A percentile compares a stretch with the other conserved stretches of the same genome.
These are phyloP conservation scores for Dinochytrium kinnereticum DNA, from an alignment of 371 early-diverging fungal genomes.

Conservation along the genomic window DNA sequence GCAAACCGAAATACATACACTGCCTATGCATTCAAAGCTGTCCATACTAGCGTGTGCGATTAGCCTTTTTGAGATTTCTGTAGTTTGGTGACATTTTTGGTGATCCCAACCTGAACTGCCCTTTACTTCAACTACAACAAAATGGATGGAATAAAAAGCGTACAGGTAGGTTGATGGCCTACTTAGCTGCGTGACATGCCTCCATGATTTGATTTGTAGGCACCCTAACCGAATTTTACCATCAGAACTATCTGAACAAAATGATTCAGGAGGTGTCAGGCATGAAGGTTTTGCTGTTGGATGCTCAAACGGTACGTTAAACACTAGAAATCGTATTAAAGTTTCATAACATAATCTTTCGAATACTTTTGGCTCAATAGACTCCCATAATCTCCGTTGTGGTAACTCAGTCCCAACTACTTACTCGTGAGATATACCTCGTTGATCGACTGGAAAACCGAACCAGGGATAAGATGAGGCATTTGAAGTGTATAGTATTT, in stretches of 20 bases:
- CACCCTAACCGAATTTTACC: neutral
- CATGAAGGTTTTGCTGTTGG: constrained; percentile 95
- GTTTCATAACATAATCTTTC: neutral
- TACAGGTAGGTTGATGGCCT: neutral
- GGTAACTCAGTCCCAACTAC: constrained; percentile 86
- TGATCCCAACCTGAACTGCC: no score
- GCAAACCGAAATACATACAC: no score
- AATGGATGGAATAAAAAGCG: constrained; percentile 27
- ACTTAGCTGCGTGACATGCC: neutral
- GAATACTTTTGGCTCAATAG: constrained; percentile 49
- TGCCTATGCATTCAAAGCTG: no score
- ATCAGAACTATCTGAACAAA: constrained; percentile 84
- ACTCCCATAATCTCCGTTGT: constrained; percentile 91
- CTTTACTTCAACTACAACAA: neutral
- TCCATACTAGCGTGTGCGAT: no score
- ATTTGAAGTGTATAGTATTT: constrained; percentile 93
- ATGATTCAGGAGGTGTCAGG: constrained; percentile 89
- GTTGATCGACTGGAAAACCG: constrained; percentile 90
- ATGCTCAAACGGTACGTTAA: constrained; percentile 82
- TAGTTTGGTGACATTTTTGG: no score
- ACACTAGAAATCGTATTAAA: neutral
- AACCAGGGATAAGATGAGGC: constrained; percentile 87
- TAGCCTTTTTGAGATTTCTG: no score
- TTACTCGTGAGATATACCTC: constrained; percentile 90
- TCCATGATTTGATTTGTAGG: no score